These are phyloP conservation scores for Lentinus brumalis DNA, from an alignment of 768 basidiomycete species.

Conservation along the genomic window DNA sequence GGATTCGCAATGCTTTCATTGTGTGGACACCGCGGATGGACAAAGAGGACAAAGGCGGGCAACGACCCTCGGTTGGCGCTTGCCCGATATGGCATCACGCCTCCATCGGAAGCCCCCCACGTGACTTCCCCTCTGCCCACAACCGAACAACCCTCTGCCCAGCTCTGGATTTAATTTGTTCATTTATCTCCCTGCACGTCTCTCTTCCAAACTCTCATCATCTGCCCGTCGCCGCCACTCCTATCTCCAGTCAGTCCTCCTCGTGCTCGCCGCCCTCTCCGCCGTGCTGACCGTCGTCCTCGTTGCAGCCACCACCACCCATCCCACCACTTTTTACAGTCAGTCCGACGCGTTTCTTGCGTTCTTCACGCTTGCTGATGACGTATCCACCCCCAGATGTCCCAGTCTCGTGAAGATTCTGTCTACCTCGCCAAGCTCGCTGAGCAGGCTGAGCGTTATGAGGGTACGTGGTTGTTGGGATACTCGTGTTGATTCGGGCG, in stretches of 20 bases:
- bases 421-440: conserved; percentile 99
- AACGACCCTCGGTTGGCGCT: conserved; percentile 6
- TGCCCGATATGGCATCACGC: conserved; percentile 18
- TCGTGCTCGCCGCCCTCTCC: conserved; percentile 34
- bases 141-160: conserved; percentile 66
- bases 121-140: conserved; percentile 46
- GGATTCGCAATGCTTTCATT: neutral
- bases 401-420: conserved; percentile 88
- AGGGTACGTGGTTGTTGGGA: conserved; percentile 56
- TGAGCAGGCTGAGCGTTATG: conserved; percentile 99
- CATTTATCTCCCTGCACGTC: conserved; percentile 47
- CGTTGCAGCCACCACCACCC: conserved; percentile 18
- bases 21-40: neutral
- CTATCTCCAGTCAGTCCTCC: conserved; percentile 42
- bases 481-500: conserved; percentile 1
- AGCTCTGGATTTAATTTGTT: conserved; percentile 66
- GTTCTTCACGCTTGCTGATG: conserved; percentile 28
- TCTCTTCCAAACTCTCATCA: conserved; percentile 47
- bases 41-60: conserved; percentile 6
- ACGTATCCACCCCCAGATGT: conserved; percentile 54
- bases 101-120: conserved; percentile 29
- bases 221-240: conserved; percentile 40
- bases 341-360: conserved; percentile 44
- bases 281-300: conserved; percentile 38
- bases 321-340: conserved; percentile 41